Evolutionary conservation across 208 protist genomes (phyloP), one percentile per base, ranked within the genome.

Genomic region (Leptomonas pyrrhocoris): DNA sequence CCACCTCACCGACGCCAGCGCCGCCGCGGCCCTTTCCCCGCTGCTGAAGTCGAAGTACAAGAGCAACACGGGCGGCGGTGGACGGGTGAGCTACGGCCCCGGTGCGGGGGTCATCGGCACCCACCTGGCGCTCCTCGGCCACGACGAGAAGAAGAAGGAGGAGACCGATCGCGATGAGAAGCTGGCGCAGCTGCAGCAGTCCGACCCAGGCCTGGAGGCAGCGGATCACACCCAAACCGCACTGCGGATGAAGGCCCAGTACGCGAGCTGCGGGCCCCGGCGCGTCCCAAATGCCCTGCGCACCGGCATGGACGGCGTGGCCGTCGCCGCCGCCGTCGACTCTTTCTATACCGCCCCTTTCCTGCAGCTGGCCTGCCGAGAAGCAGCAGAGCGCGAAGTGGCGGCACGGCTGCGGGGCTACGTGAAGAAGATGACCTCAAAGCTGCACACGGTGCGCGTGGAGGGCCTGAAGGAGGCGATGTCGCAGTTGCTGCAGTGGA

Each of bases 391-490:
- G 59, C 79, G 79, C n/a, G 77, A 80, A 34, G 69, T 94, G 13
- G 78, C 84, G 18, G 77, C 78, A 27, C 70, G 71, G 60, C 69
- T 94, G 38, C 81, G 82, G 1, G 53, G n/a, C 38, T 83, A 70
- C 50, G 75, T 84, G 63, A 72, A 82, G 30, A 89, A 89, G 69
- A 82, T 92, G 40, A 74, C 77, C 27, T 92, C 86, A 11, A 81
- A 79, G 11, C 88, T 91, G 51, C 69, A 76, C 57, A 51, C 74
- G 23, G 73, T 86, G 12, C 86, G 89, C 1, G 63, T 82, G 15
- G 86, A 94, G 40, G 89, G 86, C 5, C 64, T 94, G 56, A 73
- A 82, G 28, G 82, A 90, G 65, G 77, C 84, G 12, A 74, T 86
- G 58, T 55, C 77, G 59, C 63, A 73, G 34, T 75, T 94, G 25